A percentile compares a stretch with the other conserved stretches of the same genome.
Evolutionary conservation across 2,329 filamentous ascomycete species (phyloP).

Genomic region (Dactylonectria estremocensis): DNA sequence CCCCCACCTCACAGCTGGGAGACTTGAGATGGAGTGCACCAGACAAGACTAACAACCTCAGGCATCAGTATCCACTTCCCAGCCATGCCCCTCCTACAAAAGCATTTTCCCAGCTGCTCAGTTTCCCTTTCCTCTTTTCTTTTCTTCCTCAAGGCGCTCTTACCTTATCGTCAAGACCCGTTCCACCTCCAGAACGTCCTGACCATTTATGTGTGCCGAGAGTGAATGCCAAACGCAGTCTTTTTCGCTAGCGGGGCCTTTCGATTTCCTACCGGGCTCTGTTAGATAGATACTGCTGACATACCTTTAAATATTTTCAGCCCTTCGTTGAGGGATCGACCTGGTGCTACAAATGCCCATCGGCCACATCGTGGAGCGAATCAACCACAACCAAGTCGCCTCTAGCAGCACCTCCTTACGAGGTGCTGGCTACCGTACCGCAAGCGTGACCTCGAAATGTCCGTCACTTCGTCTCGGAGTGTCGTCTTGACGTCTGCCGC

Average conservation of each 20-base stretch:
- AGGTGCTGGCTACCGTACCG: not conserved
- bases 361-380: not conserved
- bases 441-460: conserved; percentile 8
- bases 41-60: conserved; percentile 42
- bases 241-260: conserved; percentile 98
- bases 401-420: not conserved
- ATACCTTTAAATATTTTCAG: conserved; percentile 54
- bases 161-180: conserved; percentile 96
- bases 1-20: no score
- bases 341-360: not conserved
- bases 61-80: conserved; percentile 35
- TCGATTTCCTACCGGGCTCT: conserved; percentile 77
- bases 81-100: conserved; percentile 16
- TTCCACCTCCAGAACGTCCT: conserved; percentile 80
- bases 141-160: conserved; percentile 75
- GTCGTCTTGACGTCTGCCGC: not conserved
- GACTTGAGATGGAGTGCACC: no score
- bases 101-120: conserved; percentile 40
- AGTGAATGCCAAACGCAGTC: conserved; percentile 78
- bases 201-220: conserved; percentile 95
- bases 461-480: not conserved
- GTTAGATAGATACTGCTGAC: conserved; percentile 98
- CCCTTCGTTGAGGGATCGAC: not conserved
- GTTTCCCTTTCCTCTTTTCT: conserved; percentile 50
- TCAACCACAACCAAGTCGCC: not conserved